Evolutionary conservation across 1,139 yeast species (phyloP).

Genomic region (Arxiozyma heterogenica): DNA sequence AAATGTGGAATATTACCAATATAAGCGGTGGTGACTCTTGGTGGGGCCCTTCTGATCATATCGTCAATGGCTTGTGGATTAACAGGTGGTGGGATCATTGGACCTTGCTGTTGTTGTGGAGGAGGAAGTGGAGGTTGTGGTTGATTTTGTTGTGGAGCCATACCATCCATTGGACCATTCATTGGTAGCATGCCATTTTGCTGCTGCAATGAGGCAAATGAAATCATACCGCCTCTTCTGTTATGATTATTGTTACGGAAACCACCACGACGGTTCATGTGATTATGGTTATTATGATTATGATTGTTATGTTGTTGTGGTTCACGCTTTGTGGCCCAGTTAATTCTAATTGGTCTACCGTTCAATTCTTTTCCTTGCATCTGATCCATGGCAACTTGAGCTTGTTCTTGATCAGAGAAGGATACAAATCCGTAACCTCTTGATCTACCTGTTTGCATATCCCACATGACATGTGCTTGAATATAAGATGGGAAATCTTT

Average conservation of each 20-base stretch:
- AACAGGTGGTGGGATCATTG: slow-evolving; percentile 29
- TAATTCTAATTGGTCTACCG: slow-evolving; percentile 71
- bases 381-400: slow-evolving; percentile 59
- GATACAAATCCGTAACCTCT: slow-evolving; percentile 93
- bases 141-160: slow-evolving; percentile 4
- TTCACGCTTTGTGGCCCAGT: slow-evolving; percentile 81
- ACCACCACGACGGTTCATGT: slow-evolving; percentile 20
- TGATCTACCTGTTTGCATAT: slow-evolving; percentile 85
- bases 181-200: slow-evolving; percentile 12
- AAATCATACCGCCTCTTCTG: slow-evolving; percentile 3
- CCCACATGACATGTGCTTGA: slow-evolving; percentile 97
- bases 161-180: slow-evolving; percentile 1
- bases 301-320: slow-evolving; percentile 27
- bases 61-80: slow-evolving; percentile 55
- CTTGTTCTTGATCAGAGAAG: slow-evolving; percentile 56
- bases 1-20: slow-evolving; percentile 77
- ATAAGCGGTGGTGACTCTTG: slow-evolving; percentile 71
- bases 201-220: slow-evolving; percentile 4
- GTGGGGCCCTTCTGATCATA: slow-evolving; percentile 67
- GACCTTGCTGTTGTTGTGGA: slow-evolving; percentile 14
- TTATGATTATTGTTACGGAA: slow-evolving; percentile 15
- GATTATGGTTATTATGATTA: slow-evolving; percentile 18
- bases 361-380: slow-evolving; percentile 71
- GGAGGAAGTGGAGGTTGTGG: slow-evolving; percentile 3
- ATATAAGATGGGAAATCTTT: slow-evolving; percentile 50